Conservation (phyloP, 306 rosid genomes). For the Cicer chorassanicum region DNA sequence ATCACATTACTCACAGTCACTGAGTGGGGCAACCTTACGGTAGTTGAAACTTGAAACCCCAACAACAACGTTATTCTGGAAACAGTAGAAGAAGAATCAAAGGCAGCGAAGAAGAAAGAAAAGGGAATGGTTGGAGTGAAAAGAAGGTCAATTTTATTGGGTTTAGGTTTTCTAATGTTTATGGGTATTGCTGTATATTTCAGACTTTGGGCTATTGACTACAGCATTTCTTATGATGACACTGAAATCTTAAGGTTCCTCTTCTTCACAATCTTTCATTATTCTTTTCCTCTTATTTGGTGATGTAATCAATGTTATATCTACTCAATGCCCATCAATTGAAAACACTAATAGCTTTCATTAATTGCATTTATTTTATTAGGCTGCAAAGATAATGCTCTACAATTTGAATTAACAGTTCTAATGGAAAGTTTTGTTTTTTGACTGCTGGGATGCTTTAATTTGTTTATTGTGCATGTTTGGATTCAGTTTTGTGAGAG, state of each 20-base stretch:
- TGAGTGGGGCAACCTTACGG: neutral
- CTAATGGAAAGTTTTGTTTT: too few species aligned
- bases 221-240: slow-evolving; percentile 61
- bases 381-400: too few species aligned
- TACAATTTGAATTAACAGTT: too few species aligned
- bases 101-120: slow-evolving; percentile 32
- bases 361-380: too few species aligned
- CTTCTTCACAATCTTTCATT: neutral
- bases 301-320: too few species aligned
- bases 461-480: too few species aligned
- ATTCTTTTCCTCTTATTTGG: neutral
- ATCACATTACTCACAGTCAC: slow-evolving; percentile 7
- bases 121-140: slow-evolving; percentile 47
- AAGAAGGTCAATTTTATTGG: slow-evolving; percentile 39
- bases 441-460: too few species aligned
- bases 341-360: too few species aligned
- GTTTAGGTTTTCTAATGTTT: slow-evolving; percentile 60
- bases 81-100: neutral
- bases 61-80: slow-evolving; percentile 2
- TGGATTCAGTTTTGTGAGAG: too few species aligned
- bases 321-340: too few species aligned
- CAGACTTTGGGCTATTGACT: slow-evolving; percentile 75
- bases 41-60: slow-evolving; percentile 11
- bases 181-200: slow-evolving; percentile 72
- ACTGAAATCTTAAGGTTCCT: slow-evolving; percentile 66